Evolutionary conservation across 306 rosid species (phyloP).

Genomic region (Fagus sylvatica): DNA sequence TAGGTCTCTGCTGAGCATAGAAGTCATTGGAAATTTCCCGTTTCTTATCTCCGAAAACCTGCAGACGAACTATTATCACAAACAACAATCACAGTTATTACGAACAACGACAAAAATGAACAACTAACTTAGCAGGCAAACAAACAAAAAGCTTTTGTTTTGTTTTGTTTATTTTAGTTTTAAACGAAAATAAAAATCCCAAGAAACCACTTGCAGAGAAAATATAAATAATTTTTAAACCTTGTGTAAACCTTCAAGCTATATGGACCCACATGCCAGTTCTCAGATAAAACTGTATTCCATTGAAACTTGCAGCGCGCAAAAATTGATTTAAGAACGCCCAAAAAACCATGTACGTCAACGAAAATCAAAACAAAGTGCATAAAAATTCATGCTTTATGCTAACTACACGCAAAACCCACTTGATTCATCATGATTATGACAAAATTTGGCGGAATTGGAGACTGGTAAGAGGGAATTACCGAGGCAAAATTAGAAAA

Average conservation of each 20-base stretch:
- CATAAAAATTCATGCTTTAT: too few relatives aligned
- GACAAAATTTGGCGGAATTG: background rate
- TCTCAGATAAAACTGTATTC: background rate
- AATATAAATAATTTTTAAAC: background rate
- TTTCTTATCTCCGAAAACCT: constrained; percentile 20
- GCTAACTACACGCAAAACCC: background rate
- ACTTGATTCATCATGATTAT: background rate
- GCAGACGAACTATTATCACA: background rate
- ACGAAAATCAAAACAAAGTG: background rate
- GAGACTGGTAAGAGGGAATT: background rate
- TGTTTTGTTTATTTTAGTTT: background rate
- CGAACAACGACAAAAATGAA: background rate
- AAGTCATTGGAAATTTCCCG: constrained; percentile 13
- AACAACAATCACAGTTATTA: background rate
- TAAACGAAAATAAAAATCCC: background rate
- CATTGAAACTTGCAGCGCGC: background rate
- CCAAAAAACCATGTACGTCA: background rate
- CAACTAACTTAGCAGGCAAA: background rate
- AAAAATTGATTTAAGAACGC: background rate
- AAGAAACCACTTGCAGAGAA: background rate
- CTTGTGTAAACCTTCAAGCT: background rate
- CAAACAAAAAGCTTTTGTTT: background rate
- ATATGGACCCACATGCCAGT: background rate
- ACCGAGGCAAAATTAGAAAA: background rate
- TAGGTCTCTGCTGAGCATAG: constrained; percentile 1